Percentiles rank a stretch among this genome's conserved stretches.
Conservation (phyloP, 768 basidiomycete genomes). For the Rhodotorula kratochvilovae region DNA sequence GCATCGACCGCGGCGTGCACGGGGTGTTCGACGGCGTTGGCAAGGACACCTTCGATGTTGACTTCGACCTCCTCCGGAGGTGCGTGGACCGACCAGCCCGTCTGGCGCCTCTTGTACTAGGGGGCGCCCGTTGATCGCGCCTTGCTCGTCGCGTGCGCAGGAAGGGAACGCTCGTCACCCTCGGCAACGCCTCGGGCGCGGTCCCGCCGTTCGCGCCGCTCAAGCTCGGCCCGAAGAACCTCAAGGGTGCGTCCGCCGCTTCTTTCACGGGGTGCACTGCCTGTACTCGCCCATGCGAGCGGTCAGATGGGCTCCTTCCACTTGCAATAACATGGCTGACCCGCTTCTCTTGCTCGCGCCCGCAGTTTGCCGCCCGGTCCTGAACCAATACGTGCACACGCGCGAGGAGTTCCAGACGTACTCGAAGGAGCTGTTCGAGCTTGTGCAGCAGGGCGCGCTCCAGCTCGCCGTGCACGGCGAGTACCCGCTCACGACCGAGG, state of each 20-base stretch:
- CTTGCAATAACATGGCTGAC: no score
- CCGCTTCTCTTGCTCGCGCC: no score
- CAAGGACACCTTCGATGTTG: conserved; percentile 71
- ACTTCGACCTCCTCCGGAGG: conserved; percentile 34
- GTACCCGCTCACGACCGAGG: conserved; percentile 79
- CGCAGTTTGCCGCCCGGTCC: conserved; percentile 51
- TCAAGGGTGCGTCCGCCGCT: conserved; percentile 53
- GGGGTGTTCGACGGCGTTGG: conserved; percentile 92
- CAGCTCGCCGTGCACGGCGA: conserved; percentile 64
- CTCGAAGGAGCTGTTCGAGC: conserved; percentile 59
- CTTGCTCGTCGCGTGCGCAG: no score
- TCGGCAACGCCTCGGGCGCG: conserved; percentile 86
- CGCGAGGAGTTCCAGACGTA: conserved; percentile 69
- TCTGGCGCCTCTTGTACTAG: no score
- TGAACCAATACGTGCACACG: conserved; percentile 66
- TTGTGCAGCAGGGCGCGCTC: conserved; percentile 59
- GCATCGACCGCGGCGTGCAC: conserved; percentile 54
- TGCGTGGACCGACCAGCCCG: not conserved
- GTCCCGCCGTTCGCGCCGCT: conserved; percentile 70
- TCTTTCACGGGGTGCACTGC: no score
- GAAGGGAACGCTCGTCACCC: conserved; percentile 82
- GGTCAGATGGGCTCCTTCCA: no score
- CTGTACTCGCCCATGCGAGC: no score
- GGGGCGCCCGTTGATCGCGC: no score
- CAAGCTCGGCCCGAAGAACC: conserved; percentile 72